Evolutionary conservation across 345 rosid species (phyloP).

Genomic region (Eucalyptus decipiens): DNA sequence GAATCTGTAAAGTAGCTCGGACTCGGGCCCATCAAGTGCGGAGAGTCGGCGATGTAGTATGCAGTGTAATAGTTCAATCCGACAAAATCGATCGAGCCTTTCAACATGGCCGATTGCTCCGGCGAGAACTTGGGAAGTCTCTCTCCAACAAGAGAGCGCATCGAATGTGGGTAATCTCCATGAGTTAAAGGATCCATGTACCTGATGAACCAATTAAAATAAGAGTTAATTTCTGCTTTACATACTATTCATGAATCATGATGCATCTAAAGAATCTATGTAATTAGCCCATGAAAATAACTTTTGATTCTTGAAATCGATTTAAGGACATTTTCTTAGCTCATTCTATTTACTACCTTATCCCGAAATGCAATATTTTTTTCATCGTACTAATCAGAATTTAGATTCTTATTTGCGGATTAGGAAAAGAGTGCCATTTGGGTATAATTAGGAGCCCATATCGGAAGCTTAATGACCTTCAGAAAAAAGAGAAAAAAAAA

Average conservation of each 20-base stretch:
- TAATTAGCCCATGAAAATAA: background rate
- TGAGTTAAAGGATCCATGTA: constrained; percentile 20
- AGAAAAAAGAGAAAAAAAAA: background rate
- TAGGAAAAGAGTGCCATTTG: background rate
- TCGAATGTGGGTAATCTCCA: constrained; percentile 25
- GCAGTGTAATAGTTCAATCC: constrained; percentile 34
- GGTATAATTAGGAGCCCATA: background rate
- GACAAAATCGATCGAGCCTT: constrained; percentile 20
- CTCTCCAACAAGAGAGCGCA: constrained; percentile 10
- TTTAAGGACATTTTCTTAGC: background rate
- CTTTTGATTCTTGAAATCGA: background rate
- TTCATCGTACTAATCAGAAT: background rate
- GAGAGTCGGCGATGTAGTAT: constrained; percentile 1
- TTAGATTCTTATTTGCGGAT: background rate
- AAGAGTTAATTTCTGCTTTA: background rate
- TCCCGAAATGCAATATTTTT: background rate
- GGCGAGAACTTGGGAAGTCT: constrained; percentile 17
- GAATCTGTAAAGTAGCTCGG: constrained; percentile 13
- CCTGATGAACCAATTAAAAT: background rate
- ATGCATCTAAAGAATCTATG: background rate
- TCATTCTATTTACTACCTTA: background rate
- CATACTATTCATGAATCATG: background rate
- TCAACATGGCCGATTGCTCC: constrained; percentile 2
- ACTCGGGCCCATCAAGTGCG: background rate
- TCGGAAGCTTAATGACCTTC: background rate